Conservation (phyloP, 257 asterid genomes). For the Jacaranda copaia region DNA sequence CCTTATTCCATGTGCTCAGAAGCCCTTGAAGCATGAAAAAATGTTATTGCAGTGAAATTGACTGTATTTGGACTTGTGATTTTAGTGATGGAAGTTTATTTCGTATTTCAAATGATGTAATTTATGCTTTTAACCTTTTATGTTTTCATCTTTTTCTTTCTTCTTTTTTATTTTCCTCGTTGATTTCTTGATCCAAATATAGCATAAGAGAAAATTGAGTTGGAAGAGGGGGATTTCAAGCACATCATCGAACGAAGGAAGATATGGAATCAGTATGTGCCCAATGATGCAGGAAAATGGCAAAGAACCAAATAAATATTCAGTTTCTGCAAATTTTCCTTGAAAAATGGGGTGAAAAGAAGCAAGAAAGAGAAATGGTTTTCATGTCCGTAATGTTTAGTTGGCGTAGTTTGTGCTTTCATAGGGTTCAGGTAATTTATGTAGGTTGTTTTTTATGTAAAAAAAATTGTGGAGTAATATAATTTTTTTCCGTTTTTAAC, state of each 20-base stretch:
- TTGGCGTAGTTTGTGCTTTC: neutral
- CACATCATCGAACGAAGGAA: constrained; percentile 15
- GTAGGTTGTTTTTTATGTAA: neutral
- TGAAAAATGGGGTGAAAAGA: constrained; percentile 20
- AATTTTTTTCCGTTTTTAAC: neutral
- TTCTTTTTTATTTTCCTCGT: no score
- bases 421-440: neutral
- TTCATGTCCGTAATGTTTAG: neutral
- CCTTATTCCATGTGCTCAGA: neutral
- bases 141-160: no score
- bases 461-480: neutral
- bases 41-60: no score
- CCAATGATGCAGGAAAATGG: constrained; percentile 18
- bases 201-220: neutral
- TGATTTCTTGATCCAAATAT: no score
- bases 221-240: neutral
- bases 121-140: no score
- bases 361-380: neutral
- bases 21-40: neutral
- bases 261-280: no score
- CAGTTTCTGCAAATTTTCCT: constrained; percentile 17
- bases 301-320: neutral
- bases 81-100: no score
- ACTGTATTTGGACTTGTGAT: no score
- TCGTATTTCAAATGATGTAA: no score